phyloP scores from a whole-genome alignment of 176 grass and related monocot genomes.

The Aegilops speltoides region DNA sequence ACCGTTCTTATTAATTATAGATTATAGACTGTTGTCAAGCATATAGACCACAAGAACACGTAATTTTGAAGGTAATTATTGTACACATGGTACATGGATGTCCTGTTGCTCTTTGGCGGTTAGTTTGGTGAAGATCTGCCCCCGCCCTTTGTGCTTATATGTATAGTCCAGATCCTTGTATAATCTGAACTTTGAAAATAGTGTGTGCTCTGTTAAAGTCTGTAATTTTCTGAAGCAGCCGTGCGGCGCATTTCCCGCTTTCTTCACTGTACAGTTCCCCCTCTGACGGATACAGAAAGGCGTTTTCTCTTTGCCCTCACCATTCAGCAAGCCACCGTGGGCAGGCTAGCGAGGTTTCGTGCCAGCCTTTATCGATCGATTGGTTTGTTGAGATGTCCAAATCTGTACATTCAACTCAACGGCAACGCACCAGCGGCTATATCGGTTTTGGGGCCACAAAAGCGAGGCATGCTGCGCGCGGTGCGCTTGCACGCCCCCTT shows the following conservation, averaged over 20 bases:
- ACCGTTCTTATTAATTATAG: not conserved
- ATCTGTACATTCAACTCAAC: constrained; percentile 8
- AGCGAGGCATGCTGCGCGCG: not conserved
- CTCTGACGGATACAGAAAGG: not conserved
- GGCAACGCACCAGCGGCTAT: constrained; percentile 16
- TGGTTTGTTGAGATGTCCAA: constrained; percentile 44
- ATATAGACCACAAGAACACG: not conserved
- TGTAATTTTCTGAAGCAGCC: not conserved
- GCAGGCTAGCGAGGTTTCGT: not conserved
- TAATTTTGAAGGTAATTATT: not conserved
- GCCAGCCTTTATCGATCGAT: not conserved
- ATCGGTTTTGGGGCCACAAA: not conserved
- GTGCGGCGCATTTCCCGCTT: not conserved
- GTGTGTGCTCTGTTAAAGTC: not conserved
- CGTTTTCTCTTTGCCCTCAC: not conserved
- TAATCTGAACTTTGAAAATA: too few relatives aligned
- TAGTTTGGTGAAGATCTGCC: not conserved
- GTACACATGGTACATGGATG: not conserved
- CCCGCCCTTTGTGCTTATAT: not conserved
- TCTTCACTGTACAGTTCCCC: not conserved
- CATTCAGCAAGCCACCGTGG: not conserved
- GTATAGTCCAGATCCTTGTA: not conserved
- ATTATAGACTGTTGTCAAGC: not conserved
- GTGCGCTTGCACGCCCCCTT: not conserved
- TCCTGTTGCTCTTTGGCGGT: not conserved